Percentiles rank a stretch among this genome's conserved stretches.
phyloP scores from a whole-genome alignment of 257 asterid species.

The Lycium ferocissimum region DNA sequence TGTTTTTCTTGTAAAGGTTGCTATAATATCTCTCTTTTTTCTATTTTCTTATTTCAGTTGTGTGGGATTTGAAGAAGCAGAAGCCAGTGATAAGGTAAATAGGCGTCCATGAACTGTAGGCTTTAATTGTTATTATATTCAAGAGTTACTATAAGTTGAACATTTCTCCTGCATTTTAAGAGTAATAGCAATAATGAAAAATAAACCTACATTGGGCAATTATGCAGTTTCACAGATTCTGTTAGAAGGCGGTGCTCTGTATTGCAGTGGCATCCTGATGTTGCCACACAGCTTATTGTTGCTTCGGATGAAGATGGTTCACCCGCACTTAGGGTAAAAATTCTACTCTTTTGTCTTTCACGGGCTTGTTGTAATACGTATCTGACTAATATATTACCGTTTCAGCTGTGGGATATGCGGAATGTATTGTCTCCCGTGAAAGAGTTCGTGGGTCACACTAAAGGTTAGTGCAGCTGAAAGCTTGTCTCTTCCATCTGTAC shows the following conservation, averaged over 20 bases:
- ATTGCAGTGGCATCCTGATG: constrained; percentile 97
- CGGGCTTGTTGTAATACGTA: background rate
- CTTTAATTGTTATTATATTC: constrained; percentile 11
- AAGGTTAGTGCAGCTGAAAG: constrained; percentile 56
- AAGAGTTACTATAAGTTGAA: background rate
- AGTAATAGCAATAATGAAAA: background rate
- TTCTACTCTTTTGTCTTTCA: background rate
- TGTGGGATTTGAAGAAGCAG: constrained; percentile 97
- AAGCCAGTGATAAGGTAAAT: constrained; percentile 88
- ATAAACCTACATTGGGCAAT: constrained; percentile 20
- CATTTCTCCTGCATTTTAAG: background rate
- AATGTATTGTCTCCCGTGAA: constrained; percentile 83
- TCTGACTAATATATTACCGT: constrained; percentile 29
- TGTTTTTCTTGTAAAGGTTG: constrained; percentile 13
- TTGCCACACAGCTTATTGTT: constrained; percentile 91
- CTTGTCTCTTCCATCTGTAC: constrained; percentile 11
- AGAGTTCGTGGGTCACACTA: constrained; percentile 94
- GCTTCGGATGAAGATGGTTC: constrained; percentile 98
- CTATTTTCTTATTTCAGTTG: constrained; percentile 62
- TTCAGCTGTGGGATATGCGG: constrained; percentile 99
- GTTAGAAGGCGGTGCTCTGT: constrained; percentile 89
- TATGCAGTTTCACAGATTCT: constrained; percentile 85
- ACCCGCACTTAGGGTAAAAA: constrained; percentile 80
- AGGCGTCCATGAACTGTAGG: constrained; percentile 5
- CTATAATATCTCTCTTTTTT: constrained; percentile 34